These are phyloP conservation scores for Saccharomycopsis guyanensis DNA, from an alignment of 805 yeast species.

Conservation along the genomic window DNA sequence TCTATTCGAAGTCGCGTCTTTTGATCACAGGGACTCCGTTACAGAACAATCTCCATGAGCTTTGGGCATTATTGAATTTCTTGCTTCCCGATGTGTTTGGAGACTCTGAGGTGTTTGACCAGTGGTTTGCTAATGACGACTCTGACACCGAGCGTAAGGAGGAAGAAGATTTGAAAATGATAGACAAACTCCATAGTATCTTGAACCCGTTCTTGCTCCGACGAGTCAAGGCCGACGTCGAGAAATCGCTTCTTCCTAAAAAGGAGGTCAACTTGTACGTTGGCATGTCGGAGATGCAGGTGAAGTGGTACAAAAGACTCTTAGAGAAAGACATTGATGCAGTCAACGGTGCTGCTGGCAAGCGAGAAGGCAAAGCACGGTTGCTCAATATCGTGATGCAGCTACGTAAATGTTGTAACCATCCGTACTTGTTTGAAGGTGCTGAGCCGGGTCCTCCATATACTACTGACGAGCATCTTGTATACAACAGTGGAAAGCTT, in stretches of 20 bases:
- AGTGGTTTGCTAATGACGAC: constrained; percentile 62
- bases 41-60: constrained; percentile 89
- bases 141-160: constrained; percentile 36
- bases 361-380: constrained; percentile 87
- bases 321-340: constrained; percentile 93
- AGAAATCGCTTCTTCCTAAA: constrained; percentile 82
- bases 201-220: constrained; percentile 81
- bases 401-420: constrained; percentile 91
- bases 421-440: constrained; percentile 96
- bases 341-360: constrained; percentile 92
- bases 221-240: constrained; percentile 89
- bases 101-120: constrained; percentile 82
- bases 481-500: constrained; percentile 88
- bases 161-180: constrained; percentile 69
- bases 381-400: constrained; percentile 94
- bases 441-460: constrained; percentile 99
- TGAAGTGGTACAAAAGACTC: constrained; percentile 81
- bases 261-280: constrained; percentile 84
- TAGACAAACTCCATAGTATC: constrained; percentile 82
- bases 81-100: constrained; percentile 91
- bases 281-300: constrained; percentile 94
- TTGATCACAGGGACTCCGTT: constrained; percentile 94
- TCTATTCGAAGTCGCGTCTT: constrained; percentile 76
- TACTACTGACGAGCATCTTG: constrained; percentile 90
- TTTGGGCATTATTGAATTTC: constrained; percentile 92